Evolutionary conservation across 2,329 filamentous ascomycete genomes (phyloP), one percentile per base, ranked within the genome.

Genomic region (Claviceps paspali): DNA sequence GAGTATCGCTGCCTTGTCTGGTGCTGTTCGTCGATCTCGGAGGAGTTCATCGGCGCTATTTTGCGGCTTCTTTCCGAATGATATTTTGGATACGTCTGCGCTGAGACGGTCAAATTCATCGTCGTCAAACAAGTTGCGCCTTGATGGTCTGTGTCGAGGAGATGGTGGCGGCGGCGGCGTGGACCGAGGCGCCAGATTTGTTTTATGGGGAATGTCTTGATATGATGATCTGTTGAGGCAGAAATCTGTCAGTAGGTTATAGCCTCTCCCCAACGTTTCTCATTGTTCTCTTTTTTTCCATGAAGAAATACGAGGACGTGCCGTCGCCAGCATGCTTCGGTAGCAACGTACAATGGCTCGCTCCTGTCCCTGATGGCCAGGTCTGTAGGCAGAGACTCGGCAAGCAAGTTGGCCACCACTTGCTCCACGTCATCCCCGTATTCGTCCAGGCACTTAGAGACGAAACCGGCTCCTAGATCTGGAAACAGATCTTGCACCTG

Each of bases 401-500:
- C 82, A 0, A 96, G 71, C 4, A 95, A 65, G 53, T 88, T 82
- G 5, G 82, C 74, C 42, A 91, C 79, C 26, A 91, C 79, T 52
- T 79, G 70, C 56, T 95, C 86, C 0, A 79, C 70, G 49, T 87
- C 67, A 46, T 91, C 77, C 31, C 64, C 60, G 53, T 91, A 95
- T 52, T 83, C 76, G 48, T 88, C 81, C 18, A 95, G 66, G 8
- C 93, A 67, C 48, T 73, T 80, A 14, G 82, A 68, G 12, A 96
- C 65, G 52, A 94, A 96, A 0, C 71, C 82, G 4, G 82, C 79
- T 5, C 87, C 86, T 8, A 96, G 64, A 43, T 93, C 76, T 0
- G 88, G 85, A 51, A 96, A 95, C 0, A 96, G 65, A 52, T 98
- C 88, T 52, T 94, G 86, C n/a, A 98, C 70, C 54, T 92, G 84